phyloP scores from a whole-genome alignment of 495 filamentous ascomycete species.

The Opeltia flavorubescens region DNA sequence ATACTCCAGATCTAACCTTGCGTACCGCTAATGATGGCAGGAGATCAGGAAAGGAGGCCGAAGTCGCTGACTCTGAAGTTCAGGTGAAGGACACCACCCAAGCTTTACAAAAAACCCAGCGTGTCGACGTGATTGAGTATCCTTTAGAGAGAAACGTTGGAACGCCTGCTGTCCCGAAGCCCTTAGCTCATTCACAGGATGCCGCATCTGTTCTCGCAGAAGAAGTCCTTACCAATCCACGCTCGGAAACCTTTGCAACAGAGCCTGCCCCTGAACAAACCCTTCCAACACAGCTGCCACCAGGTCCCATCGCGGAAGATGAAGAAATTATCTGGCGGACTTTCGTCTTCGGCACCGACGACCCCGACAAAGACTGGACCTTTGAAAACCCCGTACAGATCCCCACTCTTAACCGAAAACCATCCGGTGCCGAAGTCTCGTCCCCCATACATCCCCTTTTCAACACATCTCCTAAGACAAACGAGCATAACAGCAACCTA shows the following conservation, averaged over 20 bases:
- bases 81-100: too few species aligned
- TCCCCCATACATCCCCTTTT: neutral
- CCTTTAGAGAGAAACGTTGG: too few species aligned
- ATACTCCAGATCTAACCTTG: too few species aligned
- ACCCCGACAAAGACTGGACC: constrained; percentile 5
- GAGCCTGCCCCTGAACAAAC: neutral
- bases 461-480: neutral
- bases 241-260: too few species aligned
- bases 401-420: neutral
- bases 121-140: neutral
- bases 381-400: constrained; percentile 5
- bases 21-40: too few species aligned
- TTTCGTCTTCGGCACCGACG: constrained; percentile 14
- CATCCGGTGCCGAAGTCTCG: neutral
- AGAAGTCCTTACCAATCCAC: neutral
- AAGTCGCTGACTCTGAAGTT: too few species aligned
- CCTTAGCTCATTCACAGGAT: too few species aligned
- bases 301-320: neutral
- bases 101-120: too few species aligned
- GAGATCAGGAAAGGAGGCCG: too few species aligned
- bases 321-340: constrained; percentile 10
- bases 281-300: neutral
- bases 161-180: too few species aligned
- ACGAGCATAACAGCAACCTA: neutral
- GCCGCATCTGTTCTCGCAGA: too few species aligned